A percentile compares a stretch with the other conserved stretches of the same genome.
Conservation (phyloP, 352 stramenopile species). For the Pythium brachiatum region DNA sequence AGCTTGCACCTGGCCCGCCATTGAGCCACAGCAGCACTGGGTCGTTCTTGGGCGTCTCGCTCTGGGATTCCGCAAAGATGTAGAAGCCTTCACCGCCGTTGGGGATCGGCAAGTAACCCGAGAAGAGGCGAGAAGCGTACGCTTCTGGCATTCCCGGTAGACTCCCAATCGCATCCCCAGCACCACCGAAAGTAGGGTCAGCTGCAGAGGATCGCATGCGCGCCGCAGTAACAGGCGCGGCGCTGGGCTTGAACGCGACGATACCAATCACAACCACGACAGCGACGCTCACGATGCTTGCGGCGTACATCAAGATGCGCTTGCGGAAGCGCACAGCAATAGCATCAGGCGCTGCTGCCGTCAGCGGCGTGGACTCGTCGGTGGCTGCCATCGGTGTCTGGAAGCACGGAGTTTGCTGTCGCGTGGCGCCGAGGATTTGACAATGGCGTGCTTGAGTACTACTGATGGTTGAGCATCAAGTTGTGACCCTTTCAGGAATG, state of each 20-base stretch:
- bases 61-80: slow-evolving; percentile 60
- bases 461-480: no score
- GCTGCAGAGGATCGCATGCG: neutral
- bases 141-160: slow-evolving; percentile 35
- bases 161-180: slow-evolving; percentile 39
- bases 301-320: neutral
- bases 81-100: slow-evolving; percentile 62
- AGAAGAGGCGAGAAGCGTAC: slow-evolving; percentile 50
- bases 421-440: neutral
- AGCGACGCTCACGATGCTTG: neutral
- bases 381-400: neutral
- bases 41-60: slow-evolving; percentile 29
- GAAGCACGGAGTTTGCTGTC: neutral
- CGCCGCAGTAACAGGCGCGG: neutral
- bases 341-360: neutral
- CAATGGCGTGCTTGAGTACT: neutral
- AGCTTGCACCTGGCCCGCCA: slow-evolving; percentile 53
- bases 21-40: slow-evolving; percentile 66
- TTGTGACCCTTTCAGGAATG: no score
- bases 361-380: neutral
- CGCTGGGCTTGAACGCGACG: neutral
- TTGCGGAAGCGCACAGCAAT: neutral
- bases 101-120: slow-evolving; percentile 42
- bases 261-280: slow-evolving; percentile 4
- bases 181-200: slow-evolving; percentile 30